Base-by-base conservation (phyloP, 345 rosid species). In the Firmiana major region DNA sequence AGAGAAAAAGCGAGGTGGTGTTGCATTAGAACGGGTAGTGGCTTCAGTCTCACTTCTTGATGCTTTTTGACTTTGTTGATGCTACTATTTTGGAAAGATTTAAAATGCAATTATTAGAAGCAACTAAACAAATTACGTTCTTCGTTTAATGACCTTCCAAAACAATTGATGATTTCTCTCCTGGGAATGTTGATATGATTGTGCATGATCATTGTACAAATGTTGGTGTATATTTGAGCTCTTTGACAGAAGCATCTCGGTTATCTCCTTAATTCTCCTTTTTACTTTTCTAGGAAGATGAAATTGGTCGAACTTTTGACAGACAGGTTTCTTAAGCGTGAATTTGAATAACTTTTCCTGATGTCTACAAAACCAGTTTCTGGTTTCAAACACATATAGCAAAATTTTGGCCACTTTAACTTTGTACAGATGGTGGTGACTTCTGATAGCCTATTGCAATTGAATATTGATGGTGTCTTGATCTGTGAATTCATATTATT, bases 1-100 rank as follows among this genome's bases (percentile, higher is more conserved):
- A 2, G 97, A 97, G 91, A 97, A 97, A 83, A 97, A 97, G 84
- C 88, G 97, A 66, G 99, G 99, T 55, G 98, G 98, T 83, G 97
- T 92, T 86, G 99, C 99, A 9, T 72, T 97, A 60, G 85, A 83
- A 84, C 81, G 54, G 87, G 97, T 93, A 89, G 74, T 68, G 72
- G 63, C 64, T 74, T 59, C 64, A 66, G 72, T 80, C 64, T 66
- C 21, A 68, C 59, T 75, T 79, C 63, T 64, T 42, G 28, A 10
- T 28, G 64, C 21, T 59, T 77, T 31, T 60, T 42, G 15, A 62
- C 16, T 46, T 73, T 51, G 4, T 16, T 76, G 57, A 31, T 22
- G 46, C 73, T 76, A 75, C 58, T 68, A 71, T 59, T 59, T 31
- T 54, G 53, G 65, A 45, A 60, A 66, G 7, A 40, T 42, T 72